These are phyloP conservation scores for Phytopythium mirpurense DNA, from an alignment of 352 stramenopile species.

Conservation along the genomic window DNA sequence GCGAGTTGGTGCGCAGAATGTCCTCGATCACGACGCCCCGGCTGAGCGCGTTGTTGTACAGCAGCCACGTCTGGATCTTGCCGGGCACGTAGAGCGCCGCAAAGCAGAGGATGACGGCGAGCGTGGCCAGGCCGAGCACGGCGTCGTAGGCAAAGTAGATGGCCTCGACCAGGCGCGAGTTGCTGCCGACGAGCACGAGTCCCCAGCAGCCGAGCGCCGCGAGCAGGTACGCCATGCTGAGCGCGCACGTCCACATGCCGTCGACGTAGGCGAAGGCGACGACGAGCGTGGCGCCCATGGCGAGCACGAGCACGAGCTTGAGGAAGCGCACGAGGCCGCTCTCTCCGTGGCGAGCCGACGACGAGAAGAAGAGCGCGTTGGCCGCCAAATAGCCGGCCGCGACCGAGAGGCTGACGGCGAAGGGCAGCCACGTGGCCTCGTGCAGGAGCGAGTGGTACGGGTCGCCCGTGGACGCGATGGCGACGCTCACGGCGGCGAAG, in stretches of 20 bases:
- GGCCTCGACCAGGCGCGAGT: constrained; percentile 85
- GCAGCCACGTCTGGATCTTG: constrained; percentile 95
- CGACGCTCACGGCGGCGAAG: constrained; percentile 82
- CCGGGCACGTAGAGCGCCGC: constrained; percentile 86
- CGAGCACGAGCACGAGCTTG: constrained; percentile 72
- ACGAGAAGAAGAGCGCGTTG: constrained; percentile 52
- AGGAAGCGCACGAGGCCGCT: constrained; percentile 62
- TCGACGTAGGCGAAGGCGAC: constrained; percentile 55
- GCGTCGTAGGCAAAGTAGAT: constrained; percentile 95
- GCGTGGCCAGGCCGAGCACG: constrained; percentile 89
- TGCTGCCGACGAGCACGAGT: constrained; percentile 85
- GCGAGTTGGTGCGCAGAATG: constrained; percentile 85
- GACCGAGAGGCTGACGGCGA: constrained; percentile 46
- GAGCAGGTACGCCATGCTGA: constrained; percentile 92
- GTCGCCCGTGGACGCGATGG: constrained; percentile 74
- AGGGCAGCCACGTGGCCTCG: constrained; percentile 47
- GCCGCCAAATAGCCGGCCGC: constrained; percentile 60
- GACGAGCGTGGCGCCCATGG: constrained; percentile 70
- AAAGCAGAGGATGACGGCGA: constrained; percentile 90
- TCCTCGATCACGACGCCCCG: constrained; percentile 96
- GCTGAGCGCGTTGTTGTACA: constrained; percentile 97
- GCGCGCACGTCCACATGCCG: constrained; percentile 86
- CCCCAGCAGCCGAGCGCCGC: constrained; percentile 85
- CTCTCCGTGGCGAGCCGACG: constrained; percentile 48
- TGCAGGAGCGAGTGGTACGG: constrained; percentile 65